Base-by-base conservation (phyloP, 2,329 filamentous ascomycete species). In the Hyphodiscus sp. region DNA sequence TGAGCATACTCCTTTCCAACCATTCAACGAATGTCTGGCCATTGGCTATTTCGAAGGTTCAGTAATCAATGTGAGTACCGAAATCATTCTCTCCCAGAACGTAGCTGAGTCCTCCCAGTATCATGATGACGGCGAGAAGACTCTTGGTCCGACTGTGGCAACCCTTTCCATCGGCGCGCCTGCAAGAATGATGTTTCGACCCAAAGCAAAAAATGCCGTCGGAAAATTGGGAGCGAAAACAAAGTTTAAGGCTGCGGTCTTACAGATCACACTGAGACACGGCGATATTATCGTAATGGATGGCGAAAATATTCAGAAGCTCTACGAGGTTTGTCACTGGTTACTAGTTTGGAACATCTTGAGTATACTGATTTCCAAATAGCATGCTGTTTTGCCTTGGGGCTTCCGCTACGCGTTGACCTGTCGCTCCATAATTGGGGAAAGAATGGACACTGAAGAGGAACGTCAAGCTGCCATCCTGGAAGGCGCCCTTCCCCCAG, bases 201-300 rank as follows among this genome's bases (percentile, higher is more conserved):
- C 46, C 9, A 48, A 48, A 20, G 16, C 16, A n/a, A 41, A 38
- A 2, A 41, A 11, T 19, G 13, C 26, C 19, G 41, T 48, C 13
- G 19, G 19, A 20, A 8, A 18, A 26, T n/a, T 46, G 16, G 33
- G 2, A 38, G 20, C 20, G 16, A 26, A 46, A 20, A 7, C 20
- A 29, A 46, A 29, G 7, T 6, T 8, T 1, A 66, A 68, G 48
- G 33, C 57, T 1, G 56, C 54, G 6, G 57, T 74, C 5, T 58
- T 79, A 0, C 65, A 69, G 5, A 61, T 79, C 0, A 59, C 64
- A 1, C 68, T 87, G 2, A 71, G 74, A 8, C 83, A 87, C 63
- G 84, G 83, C 0, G 83, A 87, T 62, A 76, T 86, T 11, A 74
- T 82, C 1, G 70, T 86, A 18, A 86, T 86, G 82, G 76, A 83